Evolutionary conservation across 2,329 filamentous ascomycete species (phyloP), one percentile per base, ranked within the genome.

Genomic region (Diaporthe sp.): DNA sequence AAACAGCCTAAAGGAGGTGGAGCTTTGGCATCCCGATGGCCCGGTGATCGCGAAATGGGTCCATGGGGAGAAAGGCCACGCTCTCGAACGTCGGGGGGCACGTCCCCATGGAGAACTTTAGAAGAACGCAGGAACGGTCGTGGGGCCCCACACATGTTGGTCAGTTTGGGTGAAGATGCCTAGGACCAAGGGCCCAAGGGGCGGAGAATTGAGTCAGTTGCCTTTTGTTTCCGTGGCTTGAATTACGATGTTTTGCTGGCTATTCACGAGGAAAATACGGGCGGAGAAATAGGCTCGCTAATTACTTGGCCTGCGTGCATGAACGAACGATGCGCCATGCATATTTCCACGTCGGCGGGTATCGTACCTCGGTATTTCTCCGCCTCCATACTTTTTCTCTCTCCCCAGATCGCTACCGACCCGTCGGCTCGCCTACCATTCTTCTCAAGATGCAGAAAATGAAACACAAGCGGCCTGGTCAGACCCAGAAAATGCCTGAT

Each of bases 121-220:
- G 37, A 53, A 68, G 46, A 22, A 53, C 22, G 31, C 62, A 37
- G 44, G 44, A 37, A 68, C 62, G 22, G 12, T 42, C 65, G 46
- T 6, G 65, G 65, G 46, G 46, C 65, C 65, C 65, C 65, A 68
- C 62, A 68, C 28, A 68, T 28, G 19, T 25, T 28, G 31, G 62
- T 39, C 46, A 25, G 28, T n/a, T 39, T 49, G 58, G 31, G n/a
- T 7, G 0, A 25, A 68, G 28, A 46, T 8, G 25, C 22, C 42
- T 17, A 68, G 15, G 46, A 53, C 22, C 31, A 22, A 25, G 46
- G n/a, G 15, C 22, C 22, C 12, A 25, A 28, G 31, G 22, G 46
- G 65, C 46, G 62, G 62, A 53, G 62, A 39, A 68, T 68, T 68
- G 62, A 68, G 62, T 68, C 62, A 68, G 62, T 68, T 28, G 37